Evolutionary conservation across 176 grass and related monocot species (phyloP), one percentile per base, ranked within the genome.

Genomic region (Musa itinerans): DNA sequence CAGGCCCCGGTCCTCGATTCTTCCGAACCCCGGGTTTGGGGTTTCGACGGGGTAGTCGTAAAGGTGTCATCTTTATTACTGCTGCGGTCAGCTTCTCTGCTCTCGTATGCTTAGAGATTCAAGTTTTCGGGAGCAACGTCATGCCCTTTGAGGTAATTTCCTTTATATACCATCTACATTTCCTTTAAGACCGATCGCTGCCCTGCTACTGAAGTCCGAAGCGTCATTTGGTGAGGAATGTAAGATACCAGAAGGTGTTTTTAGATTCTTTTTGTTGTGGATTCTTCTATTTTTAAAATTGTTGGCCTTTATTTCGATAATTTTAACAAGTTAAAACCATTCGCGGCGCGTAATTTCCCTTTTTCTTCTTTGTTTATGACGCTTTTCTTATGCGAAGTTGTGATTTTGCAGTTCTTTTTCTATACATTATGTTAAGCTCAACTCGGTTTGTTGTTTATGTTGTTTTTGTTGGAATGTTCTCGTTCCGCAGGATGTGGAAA

Each of bases 11-110:
- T 15, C 22, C 26, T 24, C 24, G 69, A 59, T 76, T 59, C 73
- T 87, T 76, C 75, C 75, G 76, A 20, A 16, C 20, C 13, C 20
- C 9, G 63, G 53, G 29, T 16, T 2, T 25, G 50, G 43, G 74
- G 27, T 48, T 76, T 23, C 13, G 19, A 20, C 11, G 75, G 62
- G 34, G 12, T 10, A 29, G 3, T 9, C 43, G n/a, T 50, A 52
- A 70, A 70, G 17, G 7, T 20, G 9, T 9, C 9, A 51, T 50
- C 48, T 70, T 70, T 70, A 70, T 70, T 70, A 48, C 12, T 50
- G 63, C 9, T 4, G 22, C 63, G 11, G 63, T 26, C 22, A 65
- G 22, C 63, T 20, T 25, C 23, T 13, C 1, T 65, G 8, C 11
- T 24, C 62, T 65, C 10, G 19, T 65, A 10, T 26, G 11, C 21